phyloP scores from a whole-genome alignment of 2,329 filamentous ascomycete genomes.

The Tympanopsis confertula region DNA sequence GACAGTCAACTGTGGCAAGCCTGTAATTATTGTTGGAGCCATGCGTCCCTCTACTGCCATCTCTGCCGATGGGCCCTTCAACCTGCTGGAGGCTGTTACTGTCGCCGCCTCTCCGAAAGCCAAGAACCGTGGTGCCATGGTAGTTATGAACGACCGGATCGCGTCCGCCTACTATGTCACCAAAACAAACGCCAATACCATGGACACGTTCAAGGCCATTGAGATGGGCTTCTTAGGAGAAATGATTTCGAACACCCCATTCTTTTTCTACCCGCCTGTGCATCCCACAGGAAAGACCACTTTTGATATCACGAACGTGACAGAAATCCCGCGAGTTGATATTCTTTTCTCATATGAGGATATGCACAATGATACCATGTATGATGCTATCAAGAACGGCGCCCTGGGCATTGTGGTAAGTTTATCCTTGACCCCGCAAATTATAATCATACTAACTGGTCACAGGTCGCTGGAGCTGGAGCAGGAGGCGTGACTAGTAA shows the following conservation, averaged over 20 bases:
- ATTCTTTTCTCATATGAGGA: constrained; percentile 44
- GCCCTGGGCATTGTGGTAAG: constrained; percentile 35
- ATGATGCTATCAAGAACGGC: constrained; percentile 32
- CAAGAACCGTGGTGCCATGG: constrained; percentile 39
- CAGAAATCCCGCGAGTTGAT: constrained; percentile 37
- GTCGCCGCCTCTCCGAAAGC: constrained; percentile 35
- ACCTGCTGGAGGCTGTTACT: constrained; percentile 47
- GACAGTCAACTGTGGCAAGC: constrained; percentile 43
- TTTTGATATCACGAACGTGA: constrained; percentile 24
- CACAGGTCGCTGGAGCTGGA: not conserved
- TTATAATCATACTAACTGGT: not conserved
- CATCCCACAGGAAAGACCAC: constrained; percentile 31
- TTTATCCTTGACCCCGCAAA: not conserved
- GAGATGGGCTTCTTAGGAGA: constrained; percentile 46
- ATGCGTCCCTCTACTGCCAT: constrained; percentile 53
- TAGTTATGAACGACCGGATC: constrained; percentile 52
- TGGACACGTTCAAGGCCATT: constrained; percentile 48
- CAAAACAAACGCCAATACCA: constrained; percentile 50
- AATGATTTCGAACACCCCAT: constrained; percentile 43
- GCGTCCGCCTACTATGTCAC: constrained; percentile 43
- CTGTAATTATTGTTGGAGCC: constrained; percentile 46
- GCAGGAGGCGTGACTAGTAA: not conserved
- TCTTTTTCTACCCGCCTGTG: constrained; percentile 45
- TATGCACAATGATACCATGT: constrained; percentile 32
- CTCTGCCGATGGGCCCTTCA: constrained; percentile 50